Percentiles rank a stretch among this genome's conserved stretches.
Conservation (phyloP, 1,139 yeast species). For the Scheffersomyces parashehatae region DNA sequence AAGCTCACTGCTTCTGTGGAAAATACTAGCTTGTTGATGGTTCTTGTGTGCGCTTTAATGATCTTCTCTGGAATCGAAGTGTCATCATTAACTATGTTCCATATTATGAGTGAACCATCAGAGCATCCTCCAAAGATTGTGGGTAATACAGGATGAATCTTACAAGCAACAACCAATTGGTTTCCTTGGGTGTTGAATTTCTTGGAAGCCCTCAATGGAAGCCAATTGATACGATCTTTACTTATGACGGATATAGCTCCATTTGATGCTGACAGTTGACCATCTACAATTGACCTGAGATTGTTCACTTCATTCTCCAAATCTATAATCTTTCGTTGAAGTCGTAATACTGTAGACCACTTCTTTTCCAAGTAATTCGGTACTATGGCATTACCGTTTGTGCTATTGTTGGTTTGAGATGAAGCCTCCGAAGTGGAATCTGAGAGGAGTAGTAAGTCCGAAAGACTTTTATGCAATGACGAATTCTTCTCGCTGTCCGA, state of each 20-base stretch:
- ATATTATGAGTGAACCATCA: slow-evolving; percentile 72
- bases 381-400: slow-evolving; percentile 21
- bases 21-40: slow-evolving; percentile 64
- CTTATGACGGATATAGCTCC: slow-evolving; percentile 8
- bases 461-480: too few species aligned
- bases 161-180: slow-evolving; percentile 61
- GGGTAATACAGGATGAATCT: slow-evolving; percentile 75
- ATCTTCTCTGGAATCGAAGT: slow-evolving; percentile 65
- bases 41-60: slow-evolving; percentile 75
- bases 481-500: slow-evolving; percentile 12
- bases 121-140: slow-evolving; percentile 66
- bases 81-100: slow-evolving; percentile 66
- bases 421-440: neutral
- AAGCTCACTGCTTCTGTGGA: slow-evolving; percentile 38
- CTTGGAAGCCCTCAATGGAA: slow-evolving; percentile 59
- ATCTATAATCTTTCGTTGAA: slow-evolving; percentile 75
- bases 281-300: slow-evolving; percentile 45
- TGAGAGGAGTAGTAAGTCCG: too few species aligned
- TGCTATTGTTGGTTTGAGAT: neutral
- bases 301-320: slow-evolving; percentile 44
- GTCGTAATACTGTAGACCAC: slow-evolving; percentile 83
- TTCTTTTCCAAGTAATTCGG: slow-evolving; percentile 71
- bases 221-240: slow-evolving; percentile 59
- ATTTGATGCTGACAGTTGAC: slow-evolving; percentile 13
- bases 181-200: slow-evolving; percentile 54